Base-by-base conservation (phyloP, 805 yeast genomes). In the Saturnispora mendoncae region DNA sequence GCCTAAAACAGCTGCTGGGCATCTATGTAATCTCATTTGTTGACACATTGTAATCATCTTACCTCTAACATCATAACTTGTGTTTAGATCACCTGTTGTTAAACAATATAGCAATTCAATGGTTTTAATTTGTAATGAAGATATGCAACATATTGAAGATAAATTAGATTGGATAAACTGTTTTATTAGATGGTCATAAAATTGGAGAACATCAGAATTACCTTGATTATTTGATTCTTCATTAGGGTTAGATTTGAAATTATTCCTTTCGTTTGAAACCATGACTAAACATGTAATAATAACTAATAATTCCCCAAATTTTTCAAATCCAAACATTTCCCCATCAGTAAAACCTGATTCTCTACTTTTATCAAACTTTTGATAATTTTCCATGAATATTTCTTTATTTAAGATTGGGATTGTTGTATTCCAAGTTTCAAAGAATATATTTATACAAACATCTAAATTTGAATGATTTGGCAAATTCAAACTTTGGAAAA, bases 21-120 rank as follows among this genome's bases (percentile, higher is more conserved):
- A 82, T 50, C 94, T 69, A 56, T 86, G 94, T 34, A 87, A 65
- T 51, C 96, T 73, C 40, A 87, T 64, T 51, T 86, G 92, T 52
- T 84, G 94, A 4, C 88, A 80, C 88, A 84, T 82, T 21, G 86
- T 78, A 10, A 81, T 75, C 6, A 81, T 78, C 50, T 78, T 68
- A 33, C 90, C 88, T 45, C 95, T 69, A 32, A 83, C 67, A 40
- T 80, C 81, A 62, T 85, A 86, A 46, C 86, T 70, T 1, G 85
- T 78, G 7, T 78, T 69, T 33, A 78, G 72, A 56, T 83, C 87
- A 15, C 94, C 94, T 5, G 74, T 73, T 29, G 79, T 78, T 28
- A 83, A 62, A 54, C 84, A 79, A 54, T 83, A 84, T 44, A 81
- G 74, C 20, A 83, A 63, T 3, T 88, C 78, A 46, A 87, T 64